Evolutionary conservation across 2,329 filamentous ascomycete genomes (phyloP).

Genomic region (Aspergillus sp.): DNA sequence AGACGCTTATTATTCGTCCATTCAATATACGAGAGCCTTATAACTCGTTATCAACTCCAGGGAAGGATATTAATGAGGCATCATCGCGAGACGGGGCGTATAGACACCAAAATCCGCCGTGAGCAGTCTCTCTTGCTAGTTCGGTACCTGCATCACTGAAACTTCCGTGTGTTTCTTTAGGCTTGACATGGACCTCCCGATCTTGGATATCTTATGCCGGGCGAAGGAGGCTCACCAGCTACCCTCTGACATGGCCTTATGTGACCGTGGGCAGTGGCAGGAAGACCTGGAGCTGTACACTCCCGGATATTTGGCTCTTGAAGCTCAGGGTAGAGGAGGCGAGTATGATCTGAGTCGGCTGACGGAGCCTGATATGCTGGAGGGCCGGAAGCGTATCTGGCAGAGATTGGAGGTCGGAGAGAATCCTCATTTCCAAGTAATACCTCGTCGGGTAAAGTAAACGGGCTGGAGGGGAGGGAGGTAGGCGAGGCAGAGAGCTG

Average conservation of each 20-base stretch:
- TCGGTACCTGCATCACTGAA: background rate
- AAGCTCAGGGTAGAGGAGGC: background rate
- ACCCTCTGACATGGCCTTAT: conserved; percentile 7
- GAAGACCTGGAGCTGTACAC: conserved; percentile 15
- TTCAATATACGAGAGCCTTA: too few species aligned
- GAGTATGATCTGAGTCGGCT: background rate
- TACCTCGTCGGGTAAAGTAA: background rate
- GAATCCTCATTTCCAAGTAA: background rate
- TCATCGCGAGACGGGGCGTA: too few species aligned
- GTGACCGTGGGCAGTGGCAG: conserved; percentile 16
- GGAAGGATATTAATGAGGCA: background rate
- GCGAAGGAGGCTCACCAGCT: conserved; percentile 14
- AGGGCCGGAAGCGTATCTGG: conserved; percentile 3
- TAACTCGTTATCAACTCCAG: background rate
- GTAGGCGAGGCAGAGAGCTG: too few species aligned
- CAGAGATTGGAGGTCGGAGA: background rate
- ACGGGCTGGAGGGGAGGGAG: too few species aligned
- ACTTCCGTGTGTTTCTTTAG: background rate
- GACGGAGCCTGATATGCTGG: too few species aligned
- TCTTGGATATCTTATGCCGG: conserved; percentile 15
- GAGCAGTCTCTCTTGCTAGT: background rate
- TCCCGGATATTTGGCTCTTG: conserved; percentile 16
- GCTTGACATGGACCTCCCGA: conserved; percentile 14
- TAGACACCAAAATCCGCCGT: too few species aligned
- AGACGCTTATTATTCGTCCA: too few species aligned